Evolutionary conservation across 2,329 filamentous ascomycete genomes (phyloP).

Genomic region (Emergomyces africanus): DNA sequence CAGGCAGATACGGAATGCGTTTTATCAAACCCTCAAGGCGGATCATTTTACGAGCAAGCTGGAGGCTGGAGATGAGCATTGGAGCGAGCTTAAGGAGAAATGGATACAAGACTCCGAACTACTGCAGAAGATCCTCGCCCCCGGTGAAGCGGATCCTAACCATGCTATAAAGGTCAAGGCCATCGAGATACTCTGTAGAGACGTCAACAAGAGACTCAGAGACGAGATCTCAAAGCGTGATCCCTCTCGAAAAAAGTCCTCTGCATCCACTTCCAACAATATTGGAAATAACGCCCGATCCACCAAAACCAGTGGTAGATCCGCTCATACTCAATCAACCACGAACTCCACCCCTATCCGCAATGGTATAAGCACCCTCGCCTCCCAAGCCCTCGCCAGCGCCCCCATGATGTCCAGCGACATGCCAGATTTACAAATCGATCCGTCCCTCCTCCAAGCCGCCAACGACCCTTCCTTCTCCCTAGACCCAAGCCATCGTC

Average conservation of each 20-base stretch:
- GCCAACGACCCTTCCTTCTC: constrained; percentile 37
- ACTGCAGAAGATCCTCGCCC: constrained; percentile 42
- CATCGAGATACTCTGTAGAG: constrained; percentile 57
- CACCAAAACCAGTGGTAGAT: neutral
- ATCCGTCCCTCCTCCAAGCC: constrained; percentile 49
- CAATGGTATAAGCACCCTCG: constrained; percentile 32
- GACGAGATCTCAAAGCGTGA: constrained; percentile 51
- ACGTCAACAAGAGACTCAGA: constrained; percentile 64
- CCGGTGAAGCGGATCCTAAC: constrained; percentile 39
- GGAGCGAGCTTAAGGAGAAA: constrained; percentile 53
- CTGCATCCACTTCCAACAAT: constrained; percentile 13
- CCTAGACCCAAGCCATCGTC: constrained; percentile 1
- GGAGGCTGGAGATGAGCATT: constrained; percentile 59
- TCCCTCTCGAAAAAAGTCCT: constrained; percentile 31
- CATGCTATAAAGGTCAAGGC: constrained; percentile 48
- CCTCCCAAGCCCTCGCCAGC: constrained; percentile 32
- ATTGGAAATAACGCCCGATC: constrained; percentile 6
- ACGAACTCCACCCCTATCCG: constrained; percentile 8
- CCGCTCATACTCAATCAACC: neutral
- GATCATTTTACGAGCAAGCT: constrained; percentile 60
- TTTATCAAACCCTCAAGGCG: constrained; percentile 52
- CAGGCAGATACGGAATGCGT: constrained; percentile 51
- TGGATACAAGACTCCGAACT: constrained; percentile 52
- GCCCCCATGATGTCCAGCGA: constrained; percentile 26
- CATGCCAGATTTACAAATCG: constrained; percentile 47